Percentiles rank a stretch among this genome's conserved stretches.
Conservation (phyloP, 129 eudicot species). For the Ambrosia trifida region DNA sequence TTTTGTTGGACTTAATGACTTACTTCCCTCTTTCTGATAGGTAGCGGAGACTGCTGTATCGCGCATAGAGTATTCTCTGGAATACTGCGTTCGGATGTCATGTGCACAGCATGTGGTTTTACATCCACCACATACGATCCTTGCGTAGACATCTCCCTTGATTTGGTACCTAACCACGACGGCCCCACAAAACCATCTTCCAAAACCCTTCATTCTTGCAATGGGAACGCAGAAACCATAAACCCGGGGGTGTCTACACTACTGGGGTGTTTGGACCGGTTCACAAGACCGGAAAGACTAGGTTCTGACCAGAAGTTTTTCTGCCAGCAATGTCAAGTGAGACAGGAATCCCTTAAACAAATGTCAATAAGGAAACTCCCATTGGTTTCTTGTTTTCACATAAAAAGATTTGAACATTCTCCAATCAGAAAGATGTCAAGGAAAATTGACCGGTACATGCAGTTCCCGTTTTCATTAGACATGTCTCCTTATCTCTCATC, state of each 20-base stretch:
- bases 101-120: constrained; percentile 88
- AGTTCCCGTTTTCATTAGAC: constrained; percentile 85
- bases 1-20: not conserved
- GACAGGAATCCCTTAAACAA: constrained; percentile 90
- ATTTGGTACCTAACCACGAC: constrained; percentile 59
- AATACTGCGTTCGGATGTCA: constrained; percentile 84
- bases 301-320: constrained; percentile 91
- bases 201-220: constrained; percentile 30
- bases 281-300: constrained; percentile 80
- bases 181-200: constrained; percentile 30
- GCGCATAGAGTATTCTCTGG: constrained; percentile 95
- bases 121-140: constrained; percentile 92
- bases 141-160: constrained; percentile 87
- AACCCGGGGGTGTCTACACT: constrained; percentile 50
- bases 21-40: constrained; percentile 34
- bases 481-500: constrained; percentile 94
- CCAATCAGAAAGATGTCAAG: constrained; percentile 61
- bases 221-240: constrained; percentile 36
- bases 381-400: constrained; percentile 81
- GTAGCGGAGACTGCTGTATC: constrained; percentile 85
- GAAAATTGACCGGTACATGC: constrained; percentile 76
- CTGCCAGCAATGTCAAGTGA: constrained; percentile 79
- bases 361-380: constrained; percentile 93
- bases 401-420: constrained; percentile 89
- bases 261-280: constrained; percentile 77